phyloP scores from a whole-genome alignment of 2,329 filamentous ascomycete genomes.

The Hymenoscyphus albidus region DNA sequence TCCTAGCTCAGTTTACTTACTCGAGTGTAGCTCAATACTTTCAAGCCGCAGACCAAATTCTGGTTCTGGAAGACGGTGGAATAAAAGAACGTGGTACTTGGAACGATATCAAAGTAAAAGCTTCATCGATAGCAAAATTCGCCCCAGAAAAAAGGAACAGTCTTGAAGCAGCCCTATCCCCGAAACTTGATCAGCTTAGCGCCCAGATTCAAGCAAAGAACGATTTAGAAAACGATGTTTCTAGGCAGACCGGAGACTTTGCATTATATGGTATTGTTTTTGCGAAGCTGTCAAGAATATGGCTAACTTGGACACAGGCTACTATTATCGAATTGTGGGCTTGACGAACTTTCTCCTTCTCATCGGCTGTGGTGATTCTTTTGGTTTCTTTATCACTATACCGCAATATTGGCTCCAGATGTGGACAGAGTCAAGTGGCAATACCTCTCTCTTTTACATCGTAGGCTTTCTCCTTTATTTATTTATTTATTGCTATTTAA shows the following conservation, averaged over 20 bases:
- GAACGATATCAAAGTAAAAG: slow-evolving; percentile 18
- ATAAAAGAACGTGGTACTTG: slow-evolving; percentile 38
- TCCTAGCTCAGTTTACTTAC: slow-evolving; percentile 3
- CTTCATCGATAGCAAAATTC: slow-evolving; percentile 24
- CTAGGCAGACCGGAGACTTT: slow-evolving; percentile 25
- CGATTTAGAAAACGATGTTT: slow-evolving; percentile 24
- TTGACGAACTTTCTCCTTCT: slow-evolving; percentile 9
- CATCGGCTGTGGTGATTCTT: slow-evolving; percentile 6
- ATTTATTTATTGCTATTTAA: too few species aligned
- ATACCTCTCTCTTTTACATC: slow-evolving; percentile 34
- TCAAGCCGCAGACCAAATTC: slow-evolving; percentile 39
- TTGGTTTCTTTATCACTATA: slow-evolving; percentile 15
- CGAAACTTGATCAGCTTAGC: slow-evolving; percentile 17
- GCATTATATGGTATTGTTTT: slow-evolving; percentile 21
- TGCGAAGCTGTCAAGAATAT: not conserved
- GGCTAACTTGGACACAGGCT: slow-evolving; percentile 11
- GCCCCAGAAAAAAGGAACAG: slow-evolving; percentile 27
- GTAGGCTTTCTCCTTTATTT: too few species aligned
- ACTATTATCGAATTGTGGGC: slow-evolving; percentile 13
- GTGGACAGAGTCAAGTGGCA: slow-evolving; percentile 15
- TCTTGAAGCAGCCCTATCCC: slow-evolving; percentile 13
- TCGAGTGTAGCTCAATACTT: slow-evolving; percentile 35
- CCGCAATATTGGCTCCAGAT: slow-evolving; percentile 20
- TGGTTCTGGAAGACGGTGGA: slow-evolving; percentile 34
- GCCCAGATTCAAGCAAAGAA: slow-evolving; percentile 19